These are phyloP conservation scores for Aphanomyces invadans DNA, from an alignment of 352 stramenopile species.

Conservation along the genomic window DNA sequence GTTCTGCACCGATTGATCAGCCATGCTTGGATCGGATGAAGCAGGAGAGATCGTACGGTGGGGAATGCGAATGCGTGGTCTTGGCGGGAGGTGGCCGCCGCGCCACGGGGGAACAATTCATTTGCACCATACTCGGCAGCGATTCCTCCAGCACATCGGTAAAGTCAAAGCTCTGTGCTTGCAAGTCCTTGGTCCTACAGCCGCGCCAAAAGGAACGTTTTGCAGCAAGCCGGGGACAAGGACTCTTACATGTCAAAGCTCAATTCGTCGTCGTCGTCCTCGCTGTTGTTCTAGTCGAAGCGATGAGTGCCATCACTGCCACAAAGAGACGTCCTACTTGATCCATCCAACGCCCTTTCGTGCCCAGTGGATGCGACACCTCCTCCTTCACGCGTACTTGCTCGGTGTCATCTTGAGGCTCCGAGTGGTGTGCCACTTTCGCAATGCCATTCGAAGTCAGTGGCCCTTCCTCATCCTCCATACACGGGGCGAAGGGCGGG, in stretches of 20 bases:
- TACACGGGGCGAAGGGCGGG: not conserved
- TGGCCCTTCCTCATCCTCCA: no score
- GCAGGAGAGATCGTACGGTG: not conserved
- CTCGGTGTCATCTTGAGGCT: not conserved
- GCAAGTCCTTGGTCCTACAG: constrained; percentile 33
- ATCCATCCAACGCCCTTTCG: not conserved
- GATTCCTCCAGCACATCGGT: constrained; percentile 10
- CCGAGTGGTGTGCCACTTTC: not conserved
- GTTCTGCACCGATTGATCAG: not conserved
- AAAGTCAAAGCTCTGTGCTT: constrained; percentile 32
- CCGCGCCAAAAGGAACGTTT: constrained; percentile 7
- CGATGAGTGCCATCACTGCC: not conserved
- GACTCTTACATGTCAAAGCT: constrained; percentile 61
- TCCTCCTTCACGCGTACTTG: not conserved
- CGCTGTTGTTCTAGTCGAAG: constrained; percentile 1
- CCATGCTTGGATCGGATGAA: not conserved
- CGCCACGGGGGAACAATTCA: not conserved
- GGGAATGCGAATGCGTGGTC: not conserved
- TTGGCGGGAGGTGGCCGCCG: not conserved
- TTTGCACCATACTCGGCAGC: constrained; percentile 17
- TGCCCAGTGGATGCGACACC: not conserved
- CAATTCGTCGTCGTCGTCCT: constrained; percentile 31
- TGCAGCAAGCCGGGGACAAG: constrained; percentile 18
- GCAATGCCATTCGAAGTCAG: not conserved
- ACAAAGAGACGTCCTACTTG: not conserved